Evolutionary conservation across 768 basidiomycete species (phyloP).

Genomic region (Trametes meyenii): DNA sequence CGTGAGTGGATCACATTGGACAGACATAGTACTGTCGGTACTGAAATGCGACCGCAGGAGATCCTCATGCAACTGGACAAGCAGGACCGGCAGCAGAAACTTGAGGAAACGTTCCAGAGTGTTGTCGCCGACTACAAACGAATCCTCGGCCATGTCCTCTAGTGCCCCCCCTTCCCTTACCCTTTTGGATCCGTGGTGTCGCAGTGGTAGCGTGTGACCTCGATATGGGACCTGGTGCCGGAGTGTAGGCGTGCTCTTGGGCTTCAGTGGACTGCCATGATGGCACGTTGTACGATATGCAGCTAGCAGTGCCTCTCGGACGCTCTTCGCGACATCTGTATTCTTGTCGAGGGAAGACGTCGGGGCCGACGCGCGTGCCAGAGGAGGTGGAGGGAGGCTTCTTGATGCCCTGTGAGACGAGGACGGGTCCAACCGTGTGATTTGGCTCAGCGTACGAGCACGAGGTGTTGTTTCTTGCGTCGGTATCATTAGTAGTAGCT

Average conservation of each 20-base stretch:
- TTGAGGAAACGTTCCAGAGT: constrained; percentile 90
- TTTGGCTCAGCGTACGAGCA: not conserved
- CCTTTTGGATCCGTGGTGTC: not conserved
- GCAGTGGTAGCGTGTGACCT: not conserved
- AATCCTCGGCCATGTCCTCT: constrained; percentile 51
- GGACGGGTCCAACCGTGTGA: not conserved
- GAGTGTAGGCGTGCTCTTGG: not conserved
- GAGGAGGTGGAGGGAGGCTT: not conserved
- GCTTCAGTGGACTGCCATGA: not conserved
- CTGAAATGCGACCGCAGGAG: constrained; percentile 54
- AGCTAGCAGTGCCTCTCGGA: not conserved
- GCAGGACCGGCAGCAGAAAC: constrained; percentile 82
- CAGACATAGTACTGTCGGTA: not conserved
- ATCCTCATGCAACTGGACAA: constrained; percentile 86
- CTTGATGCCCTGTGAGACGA: not conserved
- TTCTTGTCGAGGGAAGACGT: not conserved
- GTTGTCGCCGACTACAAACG: constrained; percentile 86
- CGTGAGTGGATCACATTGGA: constrained; percentile 49
- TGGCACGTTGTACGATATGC: constrained; percentile 11
- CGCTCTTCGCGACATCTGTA: not conserved
- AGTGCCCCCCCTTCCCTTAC: not conserved
- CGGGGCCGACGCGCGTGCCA: not conserved
- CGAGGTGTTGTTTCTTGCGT: not conserved
- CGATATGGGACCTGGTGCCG: not conserved
- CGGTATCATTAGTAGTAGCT: constrained; percentile 21